phyloP scores from a whole-genome alignment of 108 stramenopile species.

The Cyclotella atomus region DNA sequence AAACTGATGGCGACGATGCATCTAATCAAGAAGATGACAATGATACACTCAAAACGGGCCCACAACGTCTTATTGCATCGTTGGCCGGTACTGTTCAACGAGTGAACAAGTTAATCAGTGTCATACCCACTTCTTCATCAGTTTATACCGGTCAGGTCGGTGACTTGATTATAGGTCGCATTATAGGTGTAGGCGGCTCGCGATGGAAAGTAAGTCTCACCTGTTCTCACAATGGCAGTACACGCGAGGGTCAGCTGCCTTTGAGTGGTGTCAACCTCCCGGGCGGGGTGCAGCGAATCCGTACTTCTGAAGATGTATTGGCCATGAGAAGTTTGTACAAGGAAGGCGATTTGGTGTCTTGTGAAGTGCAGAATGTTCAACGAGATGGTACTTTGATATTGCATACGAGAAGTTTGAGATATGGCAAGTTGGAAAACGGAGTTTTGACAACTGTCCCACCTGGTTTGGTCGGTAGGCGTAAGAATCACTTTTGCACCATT shows the following conservation, averaged over 20 bases:
- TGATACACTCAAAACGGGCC: constrained; percentile 25
- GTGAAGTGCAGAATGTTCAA: constrained; percentile 88
- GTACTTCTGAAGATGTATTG: constrained; percentile 94
- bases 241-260: constrained; percentile 78
- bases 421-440: constrained; percentile 96
- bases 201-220: constrained; percentile 88
- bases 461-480: constrained; percentile 74
- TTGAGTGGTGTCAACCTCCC: constrained; percentile 92
- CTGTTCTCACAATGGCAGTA: constrained; percentile 42
- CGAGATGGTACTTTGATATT: constrained; percentile 85
- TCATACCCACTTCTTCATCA: constrained; percentile 74
- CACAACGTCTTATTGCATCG: constrained; percentile 82
- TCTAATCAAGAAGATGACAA: constrained; percentile 18
- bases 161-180: constrained; percentile 96
- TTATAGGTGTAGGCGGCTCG: constrained; percentile 81
- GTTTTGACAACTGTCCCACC: constrained; percentile 81
- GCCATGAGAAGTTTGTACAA: constrained; percentile 90
- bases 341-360: constrained; percentile 94
- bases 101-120: constrained; percentile 96
- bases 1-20: constrained; percentile 30
- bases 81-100: constrained; percentile 92
- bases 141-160: constrained; percentile 91
- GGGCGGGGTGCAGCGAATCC: constrained; percentile 93
- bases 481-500: constrained; percentile 73
- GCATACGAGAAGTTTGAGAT: constrained; percentile 91